Conservation (phyloP, 495 filamentous ascomycete species). For the Saxispiralis lemnorum region DNA sequence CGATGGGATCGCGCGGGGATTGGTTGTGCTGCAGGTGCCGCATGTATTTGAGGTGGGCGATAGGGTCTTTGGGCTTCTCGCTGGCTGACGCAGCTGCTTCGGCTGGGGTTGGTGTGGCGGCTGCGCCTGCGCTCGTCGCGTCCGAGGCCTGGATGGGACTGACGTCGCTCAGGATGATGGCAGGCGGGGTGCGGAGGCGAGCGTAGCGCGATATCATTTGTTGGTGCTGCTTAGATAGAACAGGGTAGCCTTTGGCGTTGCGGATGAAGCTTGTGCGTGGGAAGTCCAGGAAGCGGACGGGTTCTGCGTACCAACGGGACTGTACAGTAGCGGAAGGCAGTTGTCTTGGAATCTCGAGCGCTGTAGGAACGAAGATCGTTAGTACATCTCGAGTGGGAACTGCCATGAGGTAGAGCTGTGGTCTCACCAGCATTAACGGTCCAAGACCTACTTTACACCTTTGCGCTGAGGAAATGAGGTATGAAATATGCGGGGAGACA, state of each 20-base stretch:
- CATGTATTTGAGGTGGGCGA: constrained; percentile 62
- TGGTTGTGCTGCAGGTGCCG: constrained; percentile 71
- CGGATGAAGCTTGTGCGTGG: constrained; percentile 48
- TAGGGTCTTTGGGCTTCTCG: constrained; percentile 34
- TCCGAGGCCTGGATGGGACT: constrained; percentile 41
- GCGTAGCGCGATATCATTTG: constrained; percentile 63
- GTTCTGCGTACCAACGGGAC: constrained; percentile 86
- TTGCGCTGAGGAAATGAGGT: background rate
- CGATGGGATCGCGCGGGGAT: constrained; percentile 42
- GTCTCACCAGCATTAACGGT: too few relatives aligned
- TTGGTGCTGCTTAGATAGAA: constrained; percentile 68
- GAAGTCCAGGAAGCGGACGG: constrained; percentile 62
- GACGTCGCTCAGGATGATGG: constrained; percentile 64
- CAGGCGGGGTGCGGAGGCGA: constrained; percentile 60
- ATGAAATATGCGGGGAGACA: background rate
- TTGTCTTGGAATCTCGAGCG: constrained; percentile 60
- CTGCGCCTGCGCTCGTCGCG: constrained; percentile 12
- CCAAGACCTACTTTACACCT: too few relatives aligned
- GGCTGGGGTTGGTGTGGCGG: constrained; percentile 38
- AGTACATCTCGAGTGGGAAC: background rate
- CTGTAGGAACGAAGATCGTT: constrained; percentile 31
- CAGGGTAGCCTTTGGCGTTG: constrained; percentile 65
- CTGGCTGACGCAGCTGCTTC: constrained; percentile 32
- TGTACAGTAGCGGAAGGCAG: constrained; percentile 58
- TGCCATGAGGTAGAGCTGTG: background rate